Evolutionary conservation across 805 yeast species (phyloP).

Genomic region (Ogataea pilisensis): DNA sequence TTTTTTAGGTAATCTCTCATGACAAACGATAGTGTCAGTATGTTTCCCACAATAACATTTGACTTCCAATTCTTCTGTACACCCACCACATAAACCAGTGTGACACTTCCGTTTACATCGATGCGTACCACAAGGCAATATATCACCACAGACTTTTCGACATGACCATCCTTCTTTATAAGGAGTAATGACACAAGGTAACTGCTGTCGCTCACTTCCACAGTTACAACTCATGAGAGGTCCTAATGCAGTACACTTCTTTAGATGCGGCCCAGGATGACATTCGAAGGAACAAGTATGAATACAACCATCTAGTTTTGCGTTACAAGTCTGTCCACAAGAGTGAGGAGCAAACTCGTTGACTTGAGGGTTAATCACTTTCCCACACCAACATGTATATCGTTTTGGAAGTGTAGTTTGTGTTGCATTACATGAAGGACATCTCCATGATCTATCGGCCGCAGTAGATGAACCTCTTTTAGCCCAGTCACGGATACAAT

Average conservation of each 20-base stretch:
- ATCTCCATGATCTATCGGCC: conserved; percentile 63
- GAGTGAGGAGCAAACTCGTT: conserved; percentile 70
- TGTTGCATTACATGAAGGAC: conserved; percentile 73
- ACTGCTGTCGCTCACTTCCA: conserved; percentile 61
- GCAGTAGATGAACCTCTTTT: conserved; percentile 65
- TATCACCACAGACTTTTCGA: conserved; percentile 52
- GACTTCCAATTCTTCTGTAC: conserved; percentile 45
- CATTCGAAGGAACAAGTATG: conserved; percentile 75
- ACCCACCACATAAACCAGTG: conserved; percentile 76
- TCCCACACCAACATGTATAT: conserved; percentile 88
- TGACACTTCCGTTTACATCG: conserved; percentile 64
- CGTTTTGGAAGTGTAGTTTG: conserved; percentile 44
- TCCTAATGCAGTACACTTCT: conserved; percentile 71
- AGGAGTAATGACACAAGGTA: conserved; percentile 72
- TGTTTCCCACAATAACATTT: conserved; percentile 76
- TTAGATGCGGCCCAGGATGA: conserved; percentile 87
- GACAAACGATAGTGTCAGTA: conserved; percentile 39
- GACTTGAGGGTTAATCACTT: conserved; percentile 58
- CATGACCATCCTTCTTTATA: conserved; percentile 68
- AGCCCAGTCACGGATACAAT: conserved; percentile 88
- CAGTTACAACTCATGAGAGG: conserved; percentile 69
- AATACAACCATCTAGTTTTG: conserved; percentile 51
- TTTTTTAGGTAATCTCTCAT: conserved; percentile 36
- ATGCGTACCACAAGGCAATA: conserved; percentile 71
- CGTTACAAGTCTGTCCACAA: conserved; percentile 81